Evolutionary conservation across 768 basidiomycete species (phyloP).

Genomic region (Hericium coralloides): DNA sequence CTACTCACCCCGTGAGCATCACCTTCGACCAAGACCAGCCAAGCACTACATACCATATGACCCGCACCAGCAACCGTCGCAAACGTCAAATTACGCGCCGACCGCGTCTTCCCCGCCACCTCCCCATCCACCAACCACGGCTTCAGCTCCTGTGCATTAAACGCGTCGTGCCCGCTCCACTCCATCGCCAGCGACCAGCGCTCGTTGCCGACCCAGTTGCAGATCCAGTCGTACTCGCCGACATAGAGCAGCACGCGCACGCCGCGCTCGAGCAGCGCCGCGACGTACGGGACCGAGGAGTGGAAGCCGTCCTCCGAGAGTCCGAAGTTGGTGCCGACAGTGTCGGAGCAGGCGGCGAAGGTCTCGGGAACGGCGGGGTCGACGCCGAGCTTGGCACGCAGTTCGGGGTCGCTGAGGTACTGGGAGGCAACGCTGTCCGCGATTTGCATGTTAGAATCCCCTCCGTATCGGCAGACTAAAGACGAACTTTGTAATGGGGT

Average conservation of each 20-base stretch:
- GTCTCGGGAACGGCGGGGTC: slow-evolving; percentile 33
- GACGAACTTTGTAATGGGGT: slow-evolving; percentile 39
- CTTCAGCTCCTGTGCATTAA: slow-evolving; percentile 31
- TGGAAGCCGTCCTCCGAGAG: slow-evolving; percentile 31
- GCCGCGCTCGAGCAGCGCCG: slow-evolving; percentile 43
- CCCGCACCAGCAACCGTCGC: slow-evolving; percentile 56
- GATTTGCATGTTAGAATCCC: not conserved
- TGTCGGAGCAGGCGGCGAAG: slow-evolving; percentile 30
- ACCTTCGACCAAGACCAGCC: not conserved
- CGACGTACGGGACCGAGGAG: slow-evolving; percentile 31
- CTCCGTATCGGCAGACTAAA: not conserved
- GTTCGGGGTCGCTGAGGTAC: slow-evolving; percentile 53
- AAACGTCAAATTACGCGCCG: slow-evolving; percentile 49
- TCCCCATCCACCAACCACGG: slow-evolving; percentile 50
- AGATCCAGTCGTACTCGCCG: slow-evolving; percentile 47
- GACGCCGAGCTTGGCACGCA: slow-evolving; percentile 54
- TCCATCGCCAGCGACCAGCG: slow-evolving; percentile 48
- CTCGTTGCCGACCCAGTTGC: slow-evolving; percentile 60
- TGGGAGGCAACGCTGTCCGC: slow-evolving; percentile 38
- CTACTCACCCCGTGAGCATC: slow-evolving; percentile 18
- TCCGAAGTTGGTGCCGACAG: slow-evolving; percentile 42
- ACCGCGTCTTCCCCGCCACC: slow-evolving; percentile 45
- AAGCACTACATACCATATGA: slow-evolving; percentile 47
- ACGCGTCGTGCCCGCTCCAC: slow-evolving; percentile 49
- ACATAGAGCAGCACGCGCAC: slow-evolving; percentile 46